Evolutionary conservation across 163 green algal genomes (phyloP), one percentile per base, ranked within the genome.

Genomic region (Scenedesmus sp.): DNA sequence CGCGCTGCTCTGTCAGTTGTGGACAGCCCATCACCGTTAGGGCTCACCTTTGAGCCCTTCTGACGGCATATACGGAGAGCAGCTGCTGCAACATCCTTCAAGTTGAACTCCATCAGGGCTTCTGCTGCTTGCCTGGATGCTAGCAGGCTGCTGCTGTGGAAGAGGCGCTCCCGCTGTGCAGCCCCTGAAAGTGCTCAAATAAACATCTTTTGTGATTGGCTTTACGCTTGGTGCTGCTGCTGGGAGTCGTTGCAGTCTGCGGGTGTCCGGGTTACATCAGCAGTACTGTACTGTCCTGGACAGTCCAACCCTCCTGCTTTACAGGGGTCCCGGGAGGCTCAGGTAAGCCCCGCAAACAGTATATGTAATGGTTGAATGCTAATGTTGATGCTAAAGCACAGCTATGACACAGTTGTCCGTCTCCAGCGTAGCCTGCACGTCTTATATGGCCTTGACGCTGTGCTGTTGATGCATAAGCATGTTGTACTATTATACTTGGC

Each of bases 241-340:
- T n/a, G 56, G 56, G 56, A 70, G 20, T 70, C 3, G 20, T 20
- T 70, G 20, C 4, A 7, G 20, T 33, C 1, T 70, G 56, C 56
- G 2, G 30, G 56, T 70, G 1, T n/a, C 30, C 65, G 37, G 30
- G 30, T 76, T 26, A 76, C 65, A 40, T 30, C 30, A 76, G 65
- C 65, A 76, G 65, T 76, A 76, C 65, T 76, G 65, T 76, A 76
- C 65, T 76, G 65, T 76, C 12, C 49, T 20, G n/a, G n/a, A n/a
- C n/a, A n/a, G n/a, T n/a, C 30, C 9, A n/a, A 76, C 65, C 30
- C 30, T 9, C 65, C 5, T 9, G 3, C 24, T 24, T 73, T 24
- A 10, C 3, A 33, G 18, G 22, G 4, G 30, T 40, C 30, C 30
- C 30, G 20, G 65, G 2, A 10, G 59, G 65, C 65, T 76, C 65